Percentiles rank a stretch among this genome's conserved stretches.
phyloP scores from a whole-genome alignment of 495 filamentous ascomycete species.

The Penicillium fimorum region DNA sequence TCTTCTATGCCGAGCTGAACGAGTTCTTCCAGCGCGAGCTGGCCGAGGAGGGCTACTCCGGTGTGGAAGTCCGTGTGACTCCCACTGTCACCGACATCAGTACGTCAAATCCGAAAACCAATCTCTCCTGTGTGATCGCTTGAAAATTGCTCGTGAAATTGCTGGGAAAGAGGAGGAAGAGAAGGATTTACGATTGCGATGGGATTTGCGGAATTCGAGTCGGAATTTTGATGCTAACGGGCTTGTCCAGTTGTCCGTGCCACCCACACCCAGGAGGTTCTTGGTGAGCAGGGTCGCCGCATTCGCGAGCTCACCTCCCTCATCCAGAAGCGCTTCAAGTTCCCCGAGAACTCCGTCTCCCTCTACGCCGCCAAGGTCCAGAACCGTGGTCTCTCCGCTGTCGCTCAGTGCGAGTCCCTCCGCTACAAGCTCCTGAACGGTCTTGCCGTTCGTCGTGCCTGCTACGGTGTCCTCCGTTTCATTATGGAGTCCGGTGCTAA shows the following conservation, averaged over 20 bases:
- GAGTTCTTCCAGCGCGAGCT: conserved; percentile 99
- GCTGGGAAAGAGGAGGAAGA: conserved; percentile 11
- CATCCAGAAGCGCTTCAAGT: conserved; percentile 99
- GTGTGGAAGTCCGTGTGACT: conserved; percentile 99
- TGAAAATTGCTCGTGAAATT: conserved; percentile 12
- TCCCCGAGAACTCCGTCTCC: conserved; percentile 99
- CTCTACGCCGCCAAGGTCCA: conserved; percentile 99
- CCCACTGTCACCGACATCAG: conserved; percentile 99
- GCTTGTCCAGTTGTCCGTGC: conserved; percentile 79
- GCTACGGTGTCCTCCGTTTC: conserved; percentile 99
- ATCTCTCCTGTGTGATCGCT: conserved; percentile 13
- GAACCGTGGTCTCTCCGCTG: conserved; percentile 98
- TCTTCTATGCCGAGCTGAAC: conserved; percentile 99
- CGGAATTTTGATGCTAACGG: conserved; percentile 38
- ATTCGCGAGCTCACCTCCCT: conserved; percentile 99
- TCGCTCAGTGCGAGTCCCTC: conserved; percentile 99
- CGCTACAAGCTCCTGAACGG: conserved; percentile 99
- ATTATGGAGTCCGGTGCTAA: conserved; percentile 99
- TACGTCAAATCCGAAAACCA: conserved; percentile 42
- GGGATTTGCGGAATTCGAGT: conserved; percentile 14
- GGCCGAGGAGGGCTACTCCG: conserved; percentile 99
- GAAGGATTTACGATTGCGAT: conserved; percentile 7
- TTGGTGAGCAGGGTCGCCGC: conserved; percentile 98
- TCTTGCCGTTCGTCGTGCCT: conserved; percentile 93
- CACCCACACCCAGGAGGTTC: conserved; percentile 99